Percentiles rank a stretch among this genome's conserved stretches.
phyloP scores from a whole-genome alignment of 1,284 basidiomycete genomes.

The Mycocalia duriaeana region DNA sequence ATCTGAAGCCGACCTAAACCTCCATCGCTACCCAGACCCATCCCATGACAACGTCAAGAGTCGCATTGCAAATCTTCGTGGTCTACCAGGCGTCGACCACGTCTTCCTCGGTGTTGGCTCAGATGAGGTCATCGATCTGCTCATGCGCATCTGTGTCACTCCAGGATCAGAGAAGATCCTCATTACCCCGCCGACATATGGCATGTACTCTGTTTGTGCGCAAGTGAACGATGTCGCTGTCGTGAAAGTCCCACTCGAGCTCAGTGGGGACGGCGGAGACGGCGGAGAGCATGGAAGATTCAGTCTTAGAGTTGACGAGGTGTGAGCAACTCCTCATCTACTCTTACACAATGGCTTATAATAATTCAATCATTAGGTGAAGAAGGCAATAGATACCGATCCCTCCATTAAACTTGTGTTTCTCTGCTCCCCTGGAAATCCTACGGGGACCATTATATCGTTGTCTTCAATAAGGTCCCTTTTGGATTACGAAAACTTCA shows the following conservation, averaged over 20 bases:
- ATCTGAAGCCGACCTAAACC: conserved; percentile 35
- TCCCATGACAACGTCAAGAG: conserved; percentile 77
- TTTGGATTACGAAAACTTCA: conserved; percentile 78
- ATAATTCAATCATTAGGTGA: conserved; percentile 48
- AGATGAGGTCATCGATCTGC: conserved; percentile 94
- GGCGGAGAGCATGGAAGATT: conserved; percentile 76
- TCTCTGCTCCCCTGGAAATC: conserved; percentile 96
- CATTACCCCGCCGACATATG: conserved; percentile 93
- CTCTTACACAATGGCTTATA: conserved; percentile 4
- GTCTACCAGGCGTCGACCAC: conserved; percentile 61
- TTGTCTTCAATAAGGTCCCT: conserved; percentile 68
- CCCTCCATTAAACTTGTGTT: conserved; percentile 87
- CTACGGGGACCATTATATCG: conserved; percentile 86
- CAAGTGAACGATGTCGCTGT: conserved; percentile 91
- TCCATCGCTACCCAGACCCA: conserved; percentile 88
- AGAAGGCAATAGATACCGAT: conserved; percentile 61
- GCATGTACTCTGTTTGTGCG: conserved; percentile 95
- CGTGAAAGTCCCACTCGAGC: conserved; percentile 76
- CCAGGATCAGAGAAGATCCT: conserved; percentile 82
- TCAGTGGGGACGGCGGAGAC: conserved; percentile 53
- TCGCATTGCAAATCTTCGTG: conserved; percentile 69
- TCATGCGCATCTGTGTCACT: conserved; percentile 85
- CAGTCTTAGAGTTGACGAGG: conserved; percentile 71
- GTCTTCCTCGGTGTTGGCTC: conserved; percentile 96
- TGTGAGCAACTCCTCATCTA: conserved; percentile 30